A percentile compares a stretch with the other conserved stretches of the same genome.
Conservation (phyloP, 768 basidiomycete genomes). For the Auricularia cornea region DNA sequence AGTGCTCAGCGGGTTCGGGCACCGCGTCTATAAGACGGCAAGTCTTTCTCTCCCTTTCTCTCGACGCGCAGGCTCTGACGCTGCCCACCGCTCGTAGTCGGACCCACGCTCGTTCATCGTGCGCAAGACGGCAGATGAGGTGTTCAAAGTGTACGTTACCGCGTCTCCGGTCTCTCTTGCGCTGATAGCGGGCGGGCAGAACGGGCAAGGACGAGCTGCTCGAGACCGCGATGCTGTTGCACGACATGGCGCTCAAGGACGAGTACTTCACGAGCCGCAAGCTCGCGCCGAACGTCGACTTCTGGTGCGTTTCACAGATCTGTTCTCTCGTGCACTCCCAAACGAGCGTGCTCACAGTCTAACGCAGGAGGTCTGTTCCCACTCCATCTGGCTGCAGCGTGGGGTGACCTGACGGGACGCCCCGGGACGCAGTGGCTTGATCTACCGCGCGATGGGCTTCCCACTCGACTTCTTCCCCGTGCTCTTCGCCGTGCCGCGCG, state of each 20-base stretch:
- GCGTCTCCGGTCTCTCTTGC: slow-evolving; percentile 1
- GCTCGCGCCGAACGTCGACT: slow-evolving; percentile 87
- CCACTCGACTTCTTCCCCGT: slow-evolving; percentile 93
- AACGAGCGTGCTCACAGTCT: slow-evolving; percentile 7
- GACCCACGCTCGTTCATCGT: slow-evolving; percentile 90
- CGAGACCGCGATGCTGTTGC: slow-evolving; percentile 82
- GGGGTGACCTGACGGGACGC: too few relatives aligned
- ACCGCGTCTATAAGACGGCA: slow-evolving; percentile 76
- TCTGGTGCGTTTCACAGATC: slow-evolving; percentile 47
- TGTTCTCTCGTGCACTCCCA: too few relatives aligned
- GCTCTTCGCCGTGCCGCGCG: slow-evolving; percentile 83
- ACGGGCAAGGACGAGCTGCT: slow-evolving; percentile 80
- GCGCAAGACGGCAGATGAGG: slow-evolving; percentile 81
- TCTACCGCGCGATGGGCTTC: slow-evolving; percentile 93
- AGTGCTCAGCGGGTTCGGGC: slow-evolving; percentile 85
- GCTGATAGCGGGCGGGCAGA: slow-evolving; percentile 28
- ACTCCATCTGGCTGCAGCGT: neutral
- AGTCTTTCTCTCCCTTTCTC: slow-evolving; percentile 12
- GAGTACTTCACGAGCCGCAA: slow-evolving; percentile 79
- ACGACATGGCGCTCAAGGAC: slow-evolving; percentile 83
- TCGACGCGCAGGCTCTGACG: neutral
- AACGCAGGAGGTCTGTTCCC: slow-evolving; percentile 42
- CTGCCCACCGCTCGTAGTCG: slow-evolving; percentile 40
- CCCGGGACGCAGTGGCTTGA: slow-evolving; percentile 63
- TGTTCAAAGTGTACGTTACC: slow-evolving; percentile 74